Percentiles rank a stretch among this genome's conserved stretches.
Evolutionary conservation across 1,284 basidiomycete species (phyloP).

Genomic region (Cryptococcus sp.): DNA sequence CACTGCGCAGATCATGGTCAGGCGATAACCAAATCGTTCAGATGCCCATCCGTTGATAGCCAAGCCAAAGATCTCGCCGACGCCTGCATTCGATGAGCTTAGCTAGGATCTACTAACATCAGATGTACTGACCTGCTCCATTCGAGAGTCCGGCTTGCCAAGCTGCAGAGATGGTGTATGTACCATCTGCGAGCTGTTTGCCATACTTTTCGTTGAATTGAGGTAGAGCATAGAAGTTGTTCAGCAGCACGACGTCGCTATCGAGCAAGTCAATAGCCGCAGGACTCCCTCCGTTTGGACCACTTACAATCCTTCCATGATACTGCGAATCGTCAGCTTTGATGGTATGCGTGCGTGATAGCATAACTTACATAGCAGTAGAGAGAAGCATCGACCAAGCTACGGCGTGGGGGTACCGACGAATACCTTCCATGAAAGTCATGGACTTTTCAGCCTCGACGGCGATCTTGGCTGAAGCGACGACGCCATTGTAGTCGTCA

Average conservation of each 20-base stretch:
- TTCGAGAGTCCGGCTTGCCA: conserved; percentile 52
- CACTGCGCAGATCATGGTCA: conserved; percentile 35
- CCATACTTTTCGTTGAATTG: conserved; percentile 49
- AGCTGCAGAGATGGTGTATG: conserved; percentile 51
- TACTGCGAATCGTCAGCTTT: conserved; percentile 32
- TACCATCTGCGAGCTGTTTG: conserved; percentile 32
- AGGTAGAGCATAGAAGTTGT: conserved; percentile 38
- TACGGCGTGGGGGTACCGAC: conserved; percentile 50
- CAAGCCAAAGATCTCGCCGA: conserved; percentile 46
- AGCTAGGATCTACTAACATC: too few species aligned
- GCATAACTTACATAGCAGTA: conserved; percentile 18
- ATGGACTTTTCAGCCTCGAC: conserved; percentile 33
- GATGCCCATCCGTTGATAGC: conserved; percentile 42
- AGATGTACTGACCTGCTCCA: conserved; percentile 6
- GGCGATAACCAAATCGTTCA: conserved; percentile 51
- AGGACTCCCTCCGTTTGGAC: neutral
- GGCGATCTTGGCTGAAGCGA: conserved; percentile 14
- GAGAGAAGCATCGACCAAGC: conserved; percentile 48
- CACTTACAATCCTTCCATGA: conserved; percentile 47
- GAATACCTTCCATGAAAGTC: conserved; percentile 32
- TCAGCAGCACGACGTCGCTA: conserved; percentile 12
- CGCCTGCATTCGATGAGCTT: conserved; percentile 10
- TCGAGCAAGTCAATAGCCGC: neutral
- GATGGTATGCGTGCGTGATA: neutral
- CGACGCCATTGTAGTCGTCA: conserved; percentile 16